Evolutionary conservation across 208 protist genomes (phyloP).

Genomic region (Leishmania martiniquensis): DNA sequence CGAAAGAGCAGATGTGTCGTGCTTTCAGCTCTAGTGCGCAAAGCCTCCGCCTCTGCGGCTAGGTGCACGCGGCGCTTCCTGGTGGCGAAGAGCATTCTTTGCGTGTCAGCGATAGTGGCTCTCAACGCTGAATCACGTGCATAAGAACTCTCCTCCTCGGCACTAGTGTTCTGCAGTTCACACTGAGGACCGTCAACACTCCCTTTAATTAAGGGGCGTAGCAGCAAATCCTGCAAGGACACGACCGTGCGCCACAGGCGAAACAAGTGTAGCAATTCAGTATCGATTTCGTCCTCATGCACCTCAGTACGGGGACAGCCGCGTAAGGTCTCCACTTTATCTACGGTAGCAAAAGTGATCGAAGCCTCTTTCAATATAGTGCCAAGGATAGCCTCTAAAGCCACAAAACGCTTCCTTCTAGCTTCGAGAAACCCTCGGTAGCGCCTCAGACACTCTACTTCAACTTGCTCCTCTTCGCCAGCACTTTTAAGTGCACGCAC

Average conservation of each 20-base stretch:
- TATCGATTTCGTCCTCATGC: not conserved
- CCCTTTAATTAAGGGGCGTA: not conserved
- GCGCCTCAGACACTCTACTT: conserved; percentile 18
- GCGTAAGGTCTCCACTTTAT: not conserved
- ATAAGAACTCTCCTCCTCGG: not conserved
- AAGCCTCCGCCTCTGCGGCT: not conserved
- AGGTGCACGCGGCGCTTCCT: not conserved
- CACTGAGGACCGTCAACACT: not conserved
- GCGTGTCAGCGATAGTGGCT: not conserved
- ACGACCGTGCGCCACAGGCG: conserved; percentile 5
- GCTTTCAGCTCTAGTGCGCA: not conserved
- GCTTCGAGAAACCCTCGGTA: conserved; percentile 4
- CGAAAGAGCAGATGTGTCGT: not conserved
- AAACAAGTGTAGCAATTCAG: not conserved
- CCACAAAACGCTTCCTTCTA: not conserved
- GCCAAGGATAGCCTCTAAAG: not conserved
- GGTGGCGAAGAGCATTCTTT: not conserved
- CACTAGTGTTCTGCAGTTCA: not conserved
- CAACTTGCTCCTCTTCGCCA: conserved; percentile 18
- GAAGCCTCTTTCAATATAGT: not conserved
- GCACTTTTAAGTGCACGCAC: conserved; percentile 1
- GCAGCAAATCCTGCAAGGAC: not conserved
- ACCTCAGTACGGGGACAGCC: not conserved
- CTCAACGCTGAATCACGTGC: conserved; percentile 1
- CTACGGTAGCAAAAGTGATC: not conserved